A percentile compares a stretch with the other conserved stretches of the same genome.
These are phyloP conservation scores for Cochlearia excelsa DNA, from an alignment of 345 rosid genomes.

Conservation along the genomic window DNA sequence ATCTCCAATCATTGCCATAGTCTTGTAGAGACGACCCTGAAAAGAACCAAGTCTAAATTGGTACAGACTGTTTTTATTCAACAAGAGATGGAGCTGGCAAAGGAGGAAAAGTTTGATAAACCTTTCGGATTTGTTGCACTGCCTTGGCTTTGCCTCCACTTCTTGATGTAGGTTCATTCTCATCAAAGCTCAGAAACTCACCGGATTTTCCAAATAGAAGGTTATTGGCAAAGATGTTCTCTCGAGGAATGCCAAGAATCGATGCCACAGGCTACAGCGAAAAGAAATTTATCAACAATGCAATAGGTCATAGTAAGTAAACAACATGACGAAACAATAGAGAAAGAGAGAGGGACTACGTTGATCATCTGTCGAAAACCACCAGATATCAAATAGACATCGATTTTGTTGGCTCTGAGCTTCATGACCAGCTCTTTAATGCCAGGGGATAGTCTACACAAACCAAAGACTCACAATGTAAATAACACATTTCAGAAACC, in stretches of 20 bases:
- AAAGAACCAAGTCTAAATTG: constrained; percentile 77
- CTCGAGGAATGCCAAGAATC: constrained; percentile 72
- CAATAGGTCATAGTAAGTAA: constrained; percentile 11
- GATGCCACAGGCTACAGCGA: constrained; percentile 75
- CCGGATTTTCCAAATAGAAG: constrained; percentile 68
- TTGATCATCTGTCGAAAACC: constrained; percentile 98
- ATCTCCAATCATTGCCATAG: constrained; percentile 91
- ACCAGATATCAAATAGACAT: constrained; percentile 85
- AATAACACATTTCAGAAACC: constrained; percentile 1
- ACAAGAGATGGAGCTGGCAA: constrained; percentile 11
- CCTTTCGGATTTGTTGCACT: constrained; percentile 83
- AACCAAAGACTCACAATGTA: constrained; percentile 12
- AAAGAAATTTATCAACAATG: constrained; percentile 15
- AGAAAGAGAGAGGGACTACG: constrained; percentile 42
- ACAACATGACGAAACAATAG: constrained; percentile 15
- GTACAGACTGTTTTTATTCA: constrained; percentile 46
- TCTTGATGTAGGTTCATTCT: constrained; percentile 86
- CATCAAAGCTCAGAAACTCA: constrained; percentile 77
- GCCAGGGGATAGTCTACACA: constrained; percentile 76
- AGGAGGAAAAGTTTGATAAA: constrained; percentile 22
- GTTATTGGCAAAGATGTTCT: constrained; percentile 85
- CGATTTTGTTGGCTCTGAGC: constrained; percentile 58
- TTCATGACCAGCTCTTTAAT: constrained; percentile 69
- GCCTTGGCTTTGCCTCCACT: constrained; percentile 96
- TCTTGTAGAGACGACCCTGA: constrained; percentile 70